Evolutionary conservation across 2,329 filamentous ascomycete genomes (phyloP), one percentile per base, ranked within the genome.

Genomic region (Metarhizium album): DNA sequence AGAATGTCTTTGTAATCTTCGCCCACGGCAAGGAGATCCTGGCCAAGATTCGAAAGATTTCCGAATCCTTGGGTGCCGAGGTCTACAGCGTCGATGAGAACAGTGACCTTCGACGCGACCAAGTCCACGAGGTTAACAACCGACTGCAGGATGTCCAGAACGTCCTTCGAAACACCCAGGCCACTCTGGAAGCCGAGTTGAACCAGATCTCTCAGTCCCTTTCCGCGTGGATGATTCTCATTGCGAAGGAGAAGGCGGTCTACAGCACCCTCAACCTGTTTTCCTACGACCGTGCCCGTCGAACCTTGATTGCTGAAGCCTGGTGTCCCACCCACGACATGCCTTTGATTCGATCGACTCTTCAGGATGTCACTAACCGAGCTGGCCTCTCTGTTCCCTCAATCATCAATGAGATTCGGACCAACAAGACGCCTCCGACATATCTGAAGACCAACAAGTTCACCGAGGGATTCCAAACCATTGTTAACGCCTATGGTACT

Each of bases 1-100:
- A 98, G 82, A 98, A 96, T 61, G 93, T 98, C 51, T 98, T 98
- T 64, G 91, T 98, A 64, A 98, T 98, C 68, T 98, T 98, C 62
- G 93, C 93, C 13, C 93, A 98, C 64, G 93, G 93, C 65, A 95
- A 95, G 71, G 91, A 97, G 70, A 95, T 98, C 59, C 83, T 98
- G 61, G 87, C 90, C 64, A 98, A 98, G 82, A 97, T 98, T 65
- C 84, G 93, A 64, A 97, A 96, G 79, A 97, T 98, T 54, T 97
- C 91, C 1, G 93, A 98, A 72, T 96, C 90, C 8, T 84, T 98
- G 70, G 88, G 91, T 54, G 93, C 94, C 51, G 89, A 95, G 64
- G 80, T 97, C 54, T 98, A 98, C 76, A 90, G 84, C 59, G 93
- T 98, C 31, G 93, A 98, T 61, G 93, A 98, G 75, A 96, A 97